Base-by-base conservation (phyloP, 2,329 filamentous ascomycete species). In the Penicillium polonicum region DNA sequence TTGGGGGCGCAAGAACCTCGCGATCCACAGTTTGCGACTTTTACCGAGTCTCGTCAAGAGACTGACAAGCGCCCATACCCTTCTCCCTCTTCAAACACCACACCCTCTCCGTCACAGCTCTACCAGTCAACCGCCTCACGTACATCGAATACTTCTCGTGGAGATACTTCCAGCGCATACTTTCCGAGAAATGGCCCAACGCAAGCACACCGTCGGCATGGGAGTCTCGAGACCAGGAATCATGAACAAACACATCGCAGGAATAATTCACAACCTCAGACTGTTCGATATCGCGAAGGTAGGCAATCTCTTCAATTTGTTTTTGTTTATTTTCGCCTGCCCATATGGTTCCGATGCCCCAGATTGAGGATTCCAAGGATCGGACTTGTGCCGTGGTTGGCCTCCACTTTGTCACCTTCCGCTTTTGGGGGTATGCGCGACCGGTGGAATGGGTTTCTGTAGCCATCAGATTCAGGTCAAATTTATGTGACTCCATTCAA, bases 1-100 rank as follows among this genome's bases (percentile, higher is more conserved):
- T 66, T 73, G 44, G 67, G 68, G 39, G 59, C 59, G n/a, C 70
- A 68, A 55, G 69, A 72, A 53, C 59, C 69, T 60, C 68, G 67
- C 23, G 63, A 71, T 55, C 60, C 67, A 38, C 69, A 62, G 21
- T 66, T 64, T 58, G 60, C 53, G 21, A 29, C 66, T 50, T 59
- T 65, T 35, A 45, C 59, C 51, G 62, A 69, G 53, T 61, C 67
- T 48, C 65, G 62, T 61, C 63, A 49, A 35, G 64, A 62, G 5
- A 38, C 39, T 60, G 66, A 61, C 44, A 65, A 67, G 58, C 64
- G 60, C 27, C 46, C 51, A 27, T 63, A 62, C 55, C 46, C 52
- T 25, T 54, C 57, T 6, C 35, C 59, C 31, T 35, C 61, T 35
- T 56, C 60, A 15, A 52, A 63, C 31, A 33, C 43, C 0, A 48